Percentiles rank a stretch among this genome's conserved stretches.
Evolutionary conservation across 805 yeast species (phyloP).

Genomic region (Ogataea polymorpha): DNA sequence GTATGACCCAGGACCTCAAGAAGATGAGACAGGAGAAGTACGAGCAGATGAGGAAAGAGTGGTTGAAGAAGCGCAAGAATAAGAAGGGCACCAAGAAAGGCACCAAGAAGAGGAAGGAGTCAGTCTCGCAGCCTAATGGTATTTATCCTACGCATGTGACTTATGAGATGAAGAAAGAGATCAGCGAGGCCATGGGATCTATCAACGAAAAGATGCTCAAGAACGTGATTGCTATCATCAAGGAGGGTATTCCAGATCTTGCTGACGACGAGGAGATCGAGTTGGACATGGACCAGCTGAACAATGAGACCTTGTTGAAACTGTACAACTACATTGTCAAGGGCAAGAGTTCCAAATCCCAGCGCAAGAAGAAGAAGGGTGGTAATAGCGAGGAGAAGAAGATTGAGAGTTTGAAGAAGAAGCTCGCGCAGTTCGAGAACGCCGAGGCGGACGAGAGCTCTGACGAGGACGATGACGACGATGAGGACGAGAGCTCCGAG

Average conservation of each 20-base stretch:
- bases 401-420: slow-evolving; percentile 68
- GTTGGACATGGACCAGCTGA: slow-evolving; percentile 90
- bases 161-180: slow-evolving; percentile 94
- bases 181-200: slow-evolving; percentile 79
- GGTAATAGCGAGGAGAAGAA: slow-evolving; percentile 66
- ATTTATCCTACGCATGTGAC: slow-evolving; percentile 53
- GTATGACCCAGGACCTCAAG: slow-evolving; percentile 83
- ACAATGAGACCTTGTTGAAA: slow-evolving; percentile 75
- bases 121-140: slow-evolving; percentile 14
- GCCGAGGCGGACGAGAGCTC: slow-evolving; percentile 59
- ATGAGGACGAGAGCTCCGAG: slow-evolving; percentile 35
- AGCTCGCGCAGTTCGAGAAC: slow-evolving; percentile 67
- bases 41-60: slow-evolving; percentile 62
- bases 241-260: slow-evolving; percentile 67
- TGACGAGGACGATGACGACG: slow-evolving; percentile 61
- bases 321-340: slow-evolving; percentile 78
- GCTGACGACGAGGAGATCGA: slow-evolving; percentile 90
- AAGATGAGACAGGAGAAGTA: slow-evolving; percentile 77
- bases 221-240: slow-evolving; percentile 80
- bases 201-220: slow-evolving; percentile 75
- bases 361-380: slow-evolving; percentile 44
- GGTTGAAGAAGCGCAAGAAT: slow-evolving; percentile 47
- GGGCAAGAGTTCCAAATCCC: slow-evolving; percentile 38
- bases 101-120: slow-evolving; percentile 21
- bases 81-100: slow-evolving; percentile 37